Evolutionary conservation across 1,139 yeast species (phyloP), one percentile per base, ranked within the genome.

Genomic region (Sugiyamaella castrensis): DNA sequence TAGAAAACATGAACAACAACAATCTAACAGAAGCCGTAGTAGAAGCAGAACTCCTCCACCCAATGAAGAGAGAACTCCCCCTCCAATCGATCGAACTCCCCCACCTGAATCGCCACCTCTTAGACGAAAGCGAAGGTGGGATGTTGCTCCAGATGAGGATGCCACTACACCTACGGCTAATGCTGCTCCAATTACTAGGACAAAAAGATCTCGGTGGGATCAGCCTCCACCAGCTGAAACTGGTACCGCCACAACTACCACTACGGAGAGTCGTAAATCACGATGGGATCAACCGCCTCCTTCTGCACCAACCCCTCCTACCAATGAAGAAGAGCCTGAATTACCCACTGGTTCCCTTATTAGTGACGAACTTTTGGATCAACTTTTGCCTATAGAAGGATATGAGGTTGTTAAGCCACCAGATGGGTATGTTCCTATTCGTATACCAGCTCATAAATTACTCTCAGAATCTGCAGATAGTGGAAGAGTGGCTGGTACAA

Each of bases 331-430:
- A 29, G 47, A 34, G 13, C 43, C 51, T 7, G 47, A 81, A 1
- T 68, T 24, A 19, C 24, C 24, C 5, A 5, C 24, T 15, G 13
- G 19, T 8, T 36, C 79, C 4, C 72, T 74, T 0, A 63, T 81
- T 29, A 73, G 81, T 0, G 77, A 77, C 53, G 77, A 70, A 27
- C 69, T 75, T 24, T 67, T 83, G 11, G 77, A 80, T 51, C 67
- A 69, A 47, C 62, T 83, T 7, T 66, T 84, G 32, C 89, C 88
- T 0, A 54, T 65, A 1, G 66, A 62, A 8, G 86, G 84, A 0
- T 83, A 77, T 56, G 68, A 64, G 33, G 68, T 73, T 36, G 68
- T 78, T 0, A 62, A 68, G 1, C 75, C 76, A 1, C 87, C 89
- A 0, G 64, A 67, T 6, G 74, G 70, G 31, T 80, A 72, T 57